Percentiles rank a stretch among this genome's conserved stretches.
Conservation (phyloP, 2,329 filamentous ascomycete species). For the Capronia coronata region DNA sequence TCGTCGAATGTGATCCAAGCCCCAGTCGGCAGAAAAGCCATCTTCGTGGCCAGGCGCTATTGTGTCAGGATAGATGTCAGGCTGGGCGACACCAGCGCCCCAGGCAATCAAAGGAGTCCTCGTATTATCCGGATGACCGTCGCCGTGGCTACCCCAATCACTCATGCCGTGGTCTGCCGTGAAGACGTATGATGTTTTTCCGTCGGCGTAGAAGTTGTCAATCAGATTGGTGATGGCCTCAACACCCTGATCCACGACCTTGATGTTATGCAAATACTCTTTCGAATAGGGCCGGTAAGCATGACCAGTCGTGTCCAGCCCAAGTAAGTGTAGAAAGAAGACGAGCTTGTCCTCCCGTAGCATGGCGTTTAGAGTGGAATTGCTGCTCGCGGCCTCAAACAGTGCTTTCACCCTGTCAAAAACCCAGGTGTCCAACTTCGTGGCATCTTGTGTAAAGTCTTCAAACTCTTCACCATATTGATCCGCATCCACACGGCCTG, state of each 20-base stretch:
- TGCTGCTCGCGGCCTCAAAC: constrained; percentile 71
- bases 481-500: constrained; percentile 78
- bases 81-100: constrained; percentile 83
- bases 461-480: constrained; percentile 79
- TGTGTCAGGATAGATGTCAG: constrained; percentile 50
- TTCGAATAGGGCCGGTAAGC: constrained; percentile 82
- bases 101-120: constrained; percentile 86
- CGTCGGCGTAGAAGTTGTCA: constrained; percentile 78
- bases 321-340: constrained; percentile 90
- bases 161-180: constrained; percentile 99
- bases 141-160: constrained; percentile 97
- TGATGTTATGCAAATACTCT: constrained; percentile 91
- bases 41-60: constrained; percentile 79
- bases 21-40: constrained; percentile 80
- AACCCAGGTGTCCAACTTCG: constrained; percentile 83
- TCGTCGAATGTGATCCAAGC: constrained; percentile 68
- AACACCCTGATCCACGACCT: constrained; percentile 86
- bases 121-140: constrained; percentile 95
- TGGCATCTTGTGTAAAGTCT: constrained; percentile 79
- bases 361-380: constrained; percentile 64
- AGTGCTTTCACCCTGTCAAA: constrained; percentile 88
- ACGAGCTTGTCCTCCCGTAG: constrained; percentile 80
- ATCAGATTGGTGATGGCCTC: constrained; percentile 74
- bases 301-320: constrained; percentile 86
- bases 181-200: constrained; percentile 88